Evolutionary conservation across 177 flowering plant species (phyloP).

Genomic region (Tripterygium wilfordii): DNA sequence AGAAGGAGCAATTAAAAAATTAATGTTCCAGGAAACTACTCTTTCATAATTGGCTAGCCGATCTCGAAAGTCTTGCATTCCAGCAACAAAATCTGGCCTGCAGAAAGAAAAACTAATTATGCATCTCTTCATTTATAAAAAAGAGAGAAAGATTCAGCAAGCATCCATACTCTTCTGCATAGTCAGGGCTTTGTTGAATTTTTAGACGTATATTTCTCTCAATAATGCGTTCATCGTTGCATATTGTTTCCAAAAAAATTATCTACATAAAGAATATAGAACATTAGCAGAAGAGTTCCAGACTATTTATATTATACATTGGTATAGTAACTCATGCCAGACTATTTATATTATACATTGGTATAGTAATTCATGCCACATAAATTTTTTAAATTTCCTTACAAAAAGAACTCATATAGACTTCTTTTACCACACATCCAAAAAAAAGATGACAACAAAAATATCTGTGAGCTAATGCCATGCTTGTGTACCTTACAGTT

Average conservation of each 20-base stretch:
- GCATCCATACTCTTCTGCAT: conserved; percentile 79
- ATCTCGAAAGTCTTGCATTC: conserved; percentile 69
- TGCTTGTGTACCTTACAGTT: conserved; percentile 90
- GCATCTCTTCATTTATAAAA: neutral
- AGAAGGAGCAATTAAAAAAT: neutral
- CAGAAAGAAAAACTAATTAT: conserved; percentile 16
- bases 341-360: too few relatives aligned
- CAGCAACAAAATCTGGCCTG: conserved; percentile 97
- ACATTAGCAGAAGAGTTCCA: neutral
- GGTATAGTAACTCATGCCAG: too few relatives aligned
- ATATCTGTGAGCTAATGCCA: too few relatives aligned
- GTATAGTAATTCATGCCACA: too few relatives aligned
- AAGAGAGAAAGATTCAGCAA: neutral
- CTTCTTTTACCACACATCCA: neutral
- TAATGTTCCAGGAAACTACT: conserved; percentile 24
- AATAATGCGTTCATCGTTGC: conserved; percentile 81
- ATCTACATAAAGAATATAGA: conserved; percentile 39
- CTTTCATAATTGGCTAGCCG: conserved; percentile 87
- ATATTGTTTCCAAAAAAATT: conserved; percentile 89
- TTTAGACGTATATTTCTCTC: conserved; percentile 94
- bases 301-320: too few relatives aligned
- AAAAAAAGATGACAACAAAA: neutral
- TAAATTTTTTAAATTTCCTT: too few relatives aligned
- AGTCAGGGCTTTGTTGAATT: conserved; percentile 98
- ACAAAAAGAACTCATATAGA: neutral